A percentile compares a stretch with the other conserved stretches of the same genome.
These are phyloP conservation scores for Mrakia blollopis DNA, from an alignment of 768 basidiomycete genomes.

Conservation along the genomic window DNA sequence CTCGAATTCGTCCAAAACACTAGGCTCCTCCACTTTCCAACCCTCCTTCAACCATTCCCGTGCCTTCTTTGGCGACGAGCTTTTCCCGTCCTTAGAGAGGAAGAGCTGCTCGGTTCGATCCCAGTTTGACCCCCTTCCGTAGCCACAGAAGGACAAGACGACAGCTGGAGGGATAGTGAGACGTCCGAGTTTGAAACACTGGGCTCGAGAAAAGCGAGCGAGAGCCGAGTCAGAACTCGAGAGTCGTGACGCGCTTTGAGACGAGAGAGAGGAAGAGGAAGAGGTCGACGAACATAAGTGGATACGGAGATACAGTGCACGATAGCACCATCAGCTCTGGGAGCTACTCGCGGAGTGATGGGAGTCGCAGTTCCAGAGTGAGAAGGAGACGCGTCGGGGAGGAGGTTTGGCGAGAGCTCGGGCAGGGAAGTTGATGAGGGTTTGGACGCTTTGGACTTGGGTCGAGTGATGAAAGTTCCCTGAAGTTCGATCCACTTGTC, in stretches of 20 bases:
- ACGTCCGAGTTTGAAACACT: conserved; percentile 31
- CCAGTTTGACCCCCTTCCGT: conserved; percentile 17
- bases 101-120: conserved; percentile 18
- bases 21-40: conserved; percentile 15
- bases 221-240: not conserved
- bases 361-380: conserved; percentile 17
- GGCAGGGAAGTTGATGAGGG: not conserved
- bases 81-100: not conserved
- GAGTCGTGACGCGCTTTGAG: not conserved
- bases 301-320: conserved; percentile 13
- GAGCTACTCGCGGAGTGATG: not conserved
- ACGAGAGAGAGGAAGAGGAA: not conserved
- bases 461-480: conserved; percentile 13
- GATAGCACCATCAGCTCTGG: conserved; percentile 12
- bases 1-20: conserved; percentile 19
- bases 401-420: not conserved
- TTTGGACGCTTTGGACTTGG: not conserved
- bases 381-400: not conserved
- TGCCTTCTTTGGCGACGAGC: not conserved
- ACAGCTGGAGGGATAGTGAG: conserved; percentile 29
- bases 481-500: conserved; percentile 41
- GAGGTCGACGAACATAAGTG: not conserved
- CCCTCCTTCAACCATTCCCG: conserved; percentile 24
- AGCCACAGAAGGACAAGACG: conserved; percentile 22
- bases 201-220: not conserved